These are phyloP conservation scores for Plasmopara muralis DNA, from an alignment of 352 stramenopile species.

Conservation along the genomic window DNA sequence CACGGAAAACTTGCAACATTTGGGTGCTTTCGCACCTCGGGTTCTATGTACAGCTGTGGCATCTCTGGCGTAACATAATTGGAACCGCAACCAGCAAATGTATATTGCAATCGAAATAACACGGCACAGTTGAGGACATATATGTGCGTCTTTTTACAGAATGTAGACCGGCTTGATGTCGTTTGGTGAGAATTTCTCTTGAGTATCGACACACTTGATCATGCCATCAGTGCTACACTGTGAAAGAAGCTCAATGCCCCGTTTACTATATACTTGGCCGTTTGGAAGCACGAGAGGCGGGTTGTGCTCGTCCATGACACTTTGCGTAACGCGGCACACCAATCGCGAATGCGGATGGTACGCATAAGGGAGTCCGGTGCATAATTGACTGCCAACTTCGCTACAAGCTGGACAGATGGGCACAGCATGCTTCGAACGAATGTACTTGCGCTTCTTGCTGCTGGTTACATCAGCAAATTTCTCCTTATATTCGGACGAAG, in stretches of 20 bases:
- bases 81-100: not conserved
- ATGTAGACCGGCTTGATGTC: slow-evolving; percentile 80
- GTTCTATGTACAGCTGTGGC: slow-evolving; percentile 8
- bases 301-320: slow-evolving; percentile 84
- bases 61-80: slow-evolving; percentile 10
- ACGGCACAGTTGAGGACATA: slow-evolving; percentile 15
- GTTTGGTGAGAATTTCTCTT: slow-evolving; percentile 49
- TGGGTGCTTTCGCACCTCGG: slow-evolving; percentile 45
- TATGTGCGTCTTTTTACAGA: slow-evolving; percentile 28
- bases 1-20: slow-evolving; percentile 67
- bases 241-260: slow-evolving; percentile 53
- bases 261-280: slow-evolving; percentile 76
- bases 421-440: slow-evolving; percentile 19
- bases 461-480: slow-evolving; percentile 5
- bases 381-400: slow-evolving; percentile 58
- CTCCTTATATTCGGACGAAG: slow-evolving; percentile 31
- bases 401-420: slow-evolving; percentile 73
- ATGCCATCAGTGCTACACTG: slow-evolving; percentile 37
- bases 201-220: slow-evolving; percentile 71
- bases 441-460: slow-evolving; percentile 29
- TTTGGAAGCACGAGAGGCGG: slow-evolving; percentile 75
- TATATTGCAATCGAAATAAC: not conserved
- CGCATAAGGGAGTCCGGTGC: slow-evolving; percentile 49
- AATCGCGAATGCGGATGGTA: slow-evolving; percentile 81
- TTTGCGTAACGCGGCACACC: slow-evolving; percentile 71